Conservation (phyloP, 768 basidiomycete genomes). For the Serendipita vermifera region DNA sequence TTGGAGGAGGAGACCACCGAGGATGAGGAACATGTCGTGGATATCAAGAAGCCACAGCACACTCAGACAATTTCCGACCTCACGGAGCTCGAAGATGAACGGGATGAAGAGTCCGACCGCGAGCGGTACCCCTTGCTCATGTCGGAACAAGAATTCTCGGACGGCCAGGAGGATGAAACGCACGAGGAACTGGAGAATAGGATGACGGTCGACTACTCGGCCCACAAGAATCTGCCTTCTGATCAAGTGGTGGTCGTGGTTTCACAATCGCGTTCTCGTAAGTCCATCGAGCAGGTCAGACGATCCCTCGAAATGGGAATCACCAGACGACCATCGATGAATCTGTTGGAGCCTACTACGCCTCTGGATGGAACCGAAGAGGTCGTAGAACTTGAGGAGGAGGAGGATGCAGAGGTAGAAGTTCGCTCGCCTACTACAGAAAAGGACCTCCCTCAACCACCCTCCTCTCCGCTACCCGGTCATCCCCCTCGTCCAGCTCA, state of each 20-base stretch:
- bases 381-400: conserved; percentile 49
- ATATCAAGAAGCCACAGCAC: no score
- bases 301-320: conserved; percentile 31
- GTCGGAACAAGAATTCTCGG: conserved; percentile 11
- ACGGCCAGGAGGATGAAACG: neutral
- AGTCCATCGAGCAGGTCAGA: conserved; percentile 21
- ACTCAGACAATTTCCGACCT: no score
- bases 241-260: conserved; percentile 30
- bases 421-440: conserved; percentile 34
- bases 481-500: conserved; percentile 40
- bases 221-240: conserved; percentile 40
- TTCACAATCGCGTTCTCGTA: conserved; percentile 11
- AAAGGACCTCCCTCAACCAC: conserved; percentile 39
- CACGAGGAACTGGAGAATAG: neutral
- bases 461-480: conserved; percentile 26
- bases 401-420: conserved; percentile 25
- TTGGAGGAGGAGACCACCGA: no score
- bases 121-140: neutral
- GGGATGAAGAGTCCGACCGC: neutral
- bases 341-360: neutral
- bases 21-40: no score
- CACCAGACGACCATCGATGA: conserved; percentile 38
- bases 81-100: no score
- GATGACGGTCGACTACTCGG: conserved; percentile 28
- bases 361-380: conserved; percentile 35